Evolutionary conservation across 441 rosid genomes (phyloP).

Genomic region (Macaranga tanarius): DNA sequence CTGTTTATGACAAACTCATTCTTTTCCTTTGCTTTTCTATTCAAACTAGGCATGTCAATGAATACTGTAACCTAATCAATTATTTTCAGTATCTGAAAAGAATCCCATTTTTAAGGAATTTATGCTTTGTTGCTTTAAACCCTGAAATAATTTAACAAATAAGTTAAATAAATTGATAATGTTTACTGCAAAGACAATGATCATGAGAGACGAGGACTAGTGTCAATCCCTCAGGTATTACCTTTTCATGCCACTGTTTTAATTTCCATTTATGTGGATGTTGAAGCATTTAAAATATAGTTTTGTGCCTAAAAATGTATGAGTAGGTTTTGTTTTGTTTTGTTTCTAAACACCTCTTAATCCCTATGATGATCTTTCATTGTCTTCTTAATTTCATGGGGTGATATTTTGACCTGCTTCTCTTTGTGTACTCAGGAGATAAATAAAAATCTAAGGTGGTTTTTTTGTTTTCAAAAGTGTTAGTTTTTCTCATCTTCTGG

Average conservation of each 20-base stretch:
- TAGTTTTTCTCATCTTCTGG: neutral
- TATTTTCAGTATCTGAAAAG: neutral
- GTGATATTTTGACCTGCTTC: neutral
- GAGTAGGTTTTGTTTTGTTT: neutral
- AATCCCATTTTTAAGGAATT: neutral
- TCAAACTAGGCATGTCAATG: slow-evolving; percentile 5
- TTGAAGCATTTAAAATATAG: neutral
- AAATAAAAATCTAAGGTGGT: neutral
- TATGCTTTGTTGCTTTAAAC: neutral
- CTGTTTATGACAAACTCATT: neutral
- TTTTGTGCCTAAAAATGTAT: neutral
- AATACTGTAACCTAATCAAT: neutral
- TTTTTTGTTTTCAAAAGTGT: neutral
- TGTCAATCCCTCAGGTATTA: neutral
- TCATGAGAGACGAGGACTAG: neutral
- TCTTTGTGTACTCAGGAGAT: neutral
- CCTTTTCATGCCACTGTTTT: neutral
- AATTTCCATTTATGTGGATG: neutral
- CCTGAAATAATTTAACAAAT: neutral
- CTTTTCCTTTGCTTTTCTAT: neutral
- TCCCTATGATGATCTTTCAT: neutral
- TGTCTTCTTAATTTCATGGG: neutral
- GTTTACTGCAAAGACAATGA: slow-evolving; percentile 2
- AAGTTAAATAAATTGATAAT: neutral
- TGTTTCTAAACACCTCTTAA: neutral